Evolutionary conservation across 2,329 filamentous ascomycete genomes (phyloP).

Genomic region (Epichloe typhina): DNA sequence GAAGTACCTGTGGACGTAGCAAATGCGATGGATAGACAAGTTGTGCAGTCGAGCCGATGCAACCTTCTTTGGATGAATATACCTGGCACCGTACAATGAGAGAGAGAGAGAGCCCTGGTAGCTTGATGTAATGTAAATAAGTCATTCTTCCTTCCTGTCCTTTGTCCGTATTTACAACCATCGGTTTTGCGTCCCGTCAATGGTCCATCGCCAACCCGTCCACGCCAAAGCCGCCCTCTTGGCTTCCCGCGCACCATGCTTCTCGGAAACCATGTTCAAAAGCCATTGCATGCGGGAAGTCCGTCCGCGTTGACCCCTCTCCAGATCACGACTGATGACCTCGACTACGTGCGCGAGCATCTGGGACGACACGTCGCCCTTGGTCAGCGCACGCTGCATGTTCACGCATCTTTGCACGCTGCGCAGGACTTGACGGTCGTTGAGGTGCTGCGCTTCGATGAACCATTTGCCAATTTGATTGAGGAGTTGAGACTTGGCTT

Average conservation of each 20-base stretch:
- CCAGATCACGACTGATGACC: conserved; percentile 20
- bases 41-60: no score
- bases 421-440: conserved; percentile 17
- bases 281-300: conserved; percentile 19
- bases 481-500: conserved; percentile 17
- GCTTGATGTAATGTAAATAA: no score
- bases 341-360: conserved; percentile 15
- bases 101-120: no score
- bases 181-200: background rate
- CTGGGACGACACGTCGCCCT: conserved; percentile 12
- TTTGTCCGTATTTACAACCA: background rate
- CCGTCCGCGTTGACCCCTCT: conserved; percentile 19
- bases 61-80: no score
- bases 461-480: conserved; percentile 19
- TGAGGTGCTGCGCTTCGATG: conserved; percentile 15
- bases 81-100: no score
- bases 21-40: background rate
- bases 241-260: conserved; percentile 11
- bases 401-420: conserved; percentile 16
- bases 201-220: conserved; percentile 14
- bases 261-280: conserved; percentile 12
- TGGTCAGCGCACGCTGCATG: conserved; percentile 12
- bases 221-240: conserved; percentile 7
- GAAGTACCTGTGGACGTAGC: no score
- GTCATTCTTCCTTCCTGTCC: no score